Conservation (phyloP, 2,329 filamentous ascomycete species). For the Seiridium cupressi region DNA sequence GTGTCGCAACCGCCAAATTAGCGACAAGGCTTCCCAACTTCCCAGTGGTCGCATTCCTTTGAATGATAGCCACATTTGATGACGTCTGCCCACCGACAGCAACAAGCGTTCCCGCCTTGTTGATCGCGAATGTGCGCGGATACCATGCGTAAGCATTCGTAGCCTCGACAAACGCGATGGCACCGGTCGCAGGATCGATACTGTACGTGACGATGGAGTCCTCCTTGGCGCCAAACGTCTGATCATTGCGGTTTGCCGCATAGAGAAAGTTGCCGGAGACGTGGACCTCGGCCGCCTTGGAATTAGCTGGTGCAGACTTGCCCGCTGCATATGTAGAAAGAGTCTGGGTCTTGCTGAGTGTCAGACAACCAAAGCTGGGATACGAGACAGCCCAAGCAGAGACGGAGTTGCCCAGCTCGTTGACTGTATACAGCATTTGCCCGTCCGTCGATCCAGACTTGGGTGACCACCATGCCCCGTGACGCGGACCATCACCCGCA, state of each 20-base stretch:
- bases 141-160: slow-evolving; percentile 9
- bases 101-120: slow-evolving; percentile 9
- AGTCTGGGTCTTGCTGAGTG: slow-evolving; percentile 42
- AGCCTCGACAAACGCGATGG: slow-evolving; percentile 3
- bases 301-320: slow-evolving; percentile 38
- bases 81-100: slow-evolving; percentile 12
- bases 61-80: slow-evolving; percentile 10
- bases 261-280: slow-evolving; percentile 36
- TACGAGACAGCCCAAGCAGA: slow-evolving; percentile 50
- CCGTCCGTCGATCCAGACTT: slow-evolving; percentile 21
- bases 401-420: slow-evolving; percentile 49
- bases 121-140: slow-evolving; percentile 10
- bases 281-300: slow-evolving; percentile 55
- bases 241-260: slow-evolving; percentile 10
- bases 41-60: slow-evolving; percentile 5
- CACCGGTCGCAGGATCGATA: slow-evolving; percentile 3
- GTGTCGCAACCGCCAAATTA: slow-evolving; percentile 9
- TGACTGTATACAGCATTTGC: slow-evolving; percentile 39
- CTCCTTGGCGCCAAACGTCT: slow-evolving; percentile 9
- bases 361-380: slow-evolving; percentile 36
- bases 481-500: slow-evolving; percentile 51
- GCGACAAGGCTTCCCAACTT: slow-evolving; percentile 9
- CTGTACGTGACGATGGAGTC: slow-evolving; percentile 11
- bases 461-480: slow-evolving; percentile 48
- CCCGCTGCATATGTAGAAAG: slow-evolving; percentile 42